A percentile compares a stretch with the other conserved stretches of the same genome.
Evolutionary conservation across 768 basidiomycete genomes (phyloP).

Genomic region (Trametes elegans): DNA sequence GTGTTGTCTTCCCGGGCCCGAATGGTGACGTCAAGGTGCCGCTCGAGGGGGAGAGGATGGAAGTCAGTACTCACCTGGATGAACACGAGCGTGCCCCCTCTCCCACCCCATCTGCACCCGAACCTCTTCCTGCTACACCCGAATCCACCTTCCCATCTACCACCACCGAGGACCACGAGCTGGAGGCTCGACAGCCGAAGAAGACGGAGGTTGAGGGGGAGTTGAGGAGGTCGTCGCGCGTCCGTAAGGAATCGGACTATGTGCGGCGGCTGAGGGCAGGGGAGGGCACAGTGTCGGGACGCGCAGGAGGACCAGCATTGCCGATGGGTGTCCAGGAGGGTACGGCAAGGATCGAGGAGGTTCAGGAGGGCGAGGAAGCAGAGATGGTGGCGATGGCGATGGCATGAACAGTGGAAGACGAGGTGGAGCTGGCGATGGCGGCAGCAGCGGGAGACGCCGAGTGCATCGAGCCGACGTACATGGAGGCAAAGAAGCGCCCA

Average conservation of each 20-base stretch:
- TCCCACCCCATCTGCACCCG: not conserved
- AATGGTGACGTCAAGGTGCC: conserved; percentile 3
- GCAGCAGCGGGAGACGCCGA: not conserved
- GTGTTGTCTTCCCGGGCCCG: conserved; percentile 19
- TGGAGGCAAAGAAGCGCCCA: conserved; percentile 8
- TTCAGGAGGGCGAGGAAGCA: not conserved
- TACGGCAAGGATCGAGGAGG: conserved; percentile 1
- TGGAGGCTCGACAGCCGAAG: too few species aligned
- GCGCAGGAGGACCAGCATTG: not conserved
- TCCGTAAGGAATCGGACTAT: conserved; percentile 8
- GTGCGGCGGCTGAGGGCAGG: not conserved
- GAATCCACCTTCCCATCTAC: too few species aligned
- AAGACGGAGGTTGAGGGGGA: not conserved
- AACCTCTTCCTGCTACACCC: too few species aligned
- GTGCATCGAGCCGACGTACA: conserved; percentile 1
- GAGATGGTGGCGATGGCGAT: not conserved
- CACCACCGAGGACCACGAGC: not conserved
- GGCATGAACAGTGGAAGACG: not conserved
- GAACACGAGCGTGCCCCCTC: not conserved
- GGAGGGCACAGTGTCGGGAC: not conserved
- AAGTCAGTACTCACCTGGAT: not conserved
- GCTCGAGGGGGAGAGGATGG: conserved; percentile 13
- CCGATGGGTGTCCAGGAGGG: not conserved
- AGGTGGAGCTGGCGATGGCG: not conserved
- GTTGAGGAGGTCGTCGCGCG: not conserved